These are phyloP conservation scores for Xenosphaeropsis pyriputrescens DNA, from an alignment of 2,329 filamentous ascomycete genomes.

Conservation along the genomic window DNA sequence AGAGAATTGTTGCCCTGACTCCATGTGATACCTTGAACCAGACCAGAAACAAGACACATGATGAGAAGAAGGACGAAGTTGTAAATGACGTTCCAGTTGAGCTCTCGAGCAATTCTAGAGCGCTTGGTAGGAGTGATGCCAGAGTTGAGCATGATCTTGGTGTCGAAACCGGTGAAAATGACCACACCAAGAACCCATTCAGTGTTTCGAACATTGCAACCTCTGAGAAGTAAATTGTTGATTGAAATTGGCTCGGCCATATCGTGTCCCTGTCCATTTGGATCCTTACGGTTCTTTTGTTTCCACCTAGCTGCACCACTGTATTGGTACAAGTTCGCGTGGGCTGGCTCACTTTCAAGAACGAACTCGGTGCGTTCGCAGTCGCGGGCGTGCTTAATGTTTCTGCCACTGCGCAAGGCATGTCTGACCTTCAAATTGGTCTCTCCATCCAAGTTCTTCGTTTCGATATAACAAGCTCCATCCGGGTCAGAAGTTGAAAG, in stretches of 20 bases:
- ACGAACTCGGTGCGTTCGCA: conserved; percentile 80
- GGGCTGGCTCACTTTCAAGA: conserved; percentile 81
- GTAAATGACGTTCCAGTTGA: conserved; percentile 96
- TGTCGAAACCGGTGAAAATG: conserved; percentile 87
- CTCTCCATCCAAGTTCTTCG: conserved; percentile 94
- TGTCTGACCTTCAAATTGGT: conserved; percentile 94
- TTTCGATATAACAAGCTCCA: conserved; percentile 93
- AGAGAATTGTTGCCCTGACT: conserved; percentile 58
- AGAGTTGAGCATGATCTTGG: conserved; percentile 98
- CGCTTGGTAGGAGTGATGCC: conserved; percentile 92
- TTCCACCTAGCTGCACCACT: conserved; percentile 81
- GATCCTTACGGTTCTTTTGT: conserved; percentile 51
- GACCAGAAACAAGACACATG: conserved; percentile 77
- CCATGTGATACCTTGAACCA: conserved; percentile 79
- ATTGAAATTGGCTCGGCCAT: conserved; percentile 92
- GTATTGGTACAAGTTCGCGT: conserved; percentile 92
- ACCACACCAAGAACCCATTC: conserved; percentile 92
- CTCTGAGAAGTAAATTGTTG: conserved; percentile 87
- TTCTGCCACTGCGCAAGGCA: conserved; percentile 71
- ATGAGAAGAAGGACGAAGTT: conserved; percentile 82
- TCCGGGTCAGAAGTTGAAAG: conserved; percentile 87
- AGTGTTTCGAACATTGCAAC: conserved; percentile 86
- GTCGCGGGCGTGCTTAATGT: conserved; percentile 76
- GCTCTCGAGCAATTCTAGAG: conserved; percentile 74
- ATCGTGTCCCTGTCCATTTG: conserved; percentile 46